These are phyloP conservation scores for Toxoplasma gondii DNA, from an alignment of 169 alveolate genomes.

Conservation along the genomic window DNA sequence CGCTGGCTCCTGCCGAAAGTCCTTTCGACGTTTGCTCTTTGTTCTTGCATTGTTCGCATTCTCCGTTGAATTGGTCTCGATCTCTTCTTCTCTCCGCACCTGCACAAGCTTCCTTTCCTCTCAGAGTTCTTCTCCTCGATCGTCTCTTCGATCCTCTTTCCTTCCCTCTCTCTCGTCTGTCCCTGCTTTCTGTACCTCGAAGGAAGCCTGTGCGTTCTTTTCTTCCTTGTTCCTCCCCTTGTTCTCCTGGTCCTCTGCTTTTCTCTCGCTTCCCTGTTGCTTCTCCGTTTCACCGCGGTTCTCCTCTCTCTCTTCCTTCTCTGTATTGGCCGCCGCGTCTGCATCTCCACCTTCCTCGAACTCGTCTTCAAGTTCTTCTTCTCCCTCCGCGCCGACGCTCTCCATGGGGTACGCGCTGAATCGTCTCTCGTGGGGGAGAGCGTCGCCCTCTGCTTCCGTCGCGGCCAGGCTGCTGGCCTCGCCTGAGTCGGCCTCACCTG, in stretches of 20 bases:
- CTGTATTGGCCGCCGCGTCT: not conserved
- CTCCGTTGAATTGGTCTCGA: too few relatives aligned
- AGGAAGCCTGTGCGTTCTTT: not conserved
- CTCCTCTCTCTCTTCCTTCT: not conserved
- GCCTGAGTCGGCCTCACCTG: not conserved
- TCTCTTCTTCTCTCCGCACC: too few relatives aligned
- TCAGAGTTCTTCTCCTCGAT: not conserved
- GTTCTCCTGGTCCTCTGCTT: not conserved
- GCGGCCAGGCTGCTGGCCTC: not conserved
- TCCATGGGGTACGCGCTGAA: conserved; percentile 10
- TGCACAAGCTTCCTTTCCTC: too few relatives aligned
- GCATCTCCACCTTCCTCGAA: not conserved
- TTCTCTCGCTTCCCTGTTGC: not conserved
- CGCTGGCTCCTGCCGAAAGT: too few relatives aligned
- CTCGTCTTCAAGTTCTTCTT: conserved; percentile 1
- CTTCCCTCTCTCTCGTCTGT: not conserved
- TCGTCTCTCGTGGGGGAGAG: not conserved
- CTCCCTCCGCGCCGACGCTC: not conserved
- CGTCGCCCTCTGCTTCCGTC: not conserved
- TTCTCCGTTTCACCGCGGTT: not conserved
- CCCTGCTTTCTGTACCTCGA: too few relatives aligned
- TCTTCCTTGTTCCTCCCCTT: not conserved
- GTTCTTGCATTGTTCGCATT: too few relatives aligned
- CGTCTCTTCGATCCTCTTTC: not conserved
- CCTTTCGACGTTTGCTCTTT: too few relatives aligned